Conservation (phyloP, 1,284 basidiomycete species). For the Chalciporus sp. region DNA sequence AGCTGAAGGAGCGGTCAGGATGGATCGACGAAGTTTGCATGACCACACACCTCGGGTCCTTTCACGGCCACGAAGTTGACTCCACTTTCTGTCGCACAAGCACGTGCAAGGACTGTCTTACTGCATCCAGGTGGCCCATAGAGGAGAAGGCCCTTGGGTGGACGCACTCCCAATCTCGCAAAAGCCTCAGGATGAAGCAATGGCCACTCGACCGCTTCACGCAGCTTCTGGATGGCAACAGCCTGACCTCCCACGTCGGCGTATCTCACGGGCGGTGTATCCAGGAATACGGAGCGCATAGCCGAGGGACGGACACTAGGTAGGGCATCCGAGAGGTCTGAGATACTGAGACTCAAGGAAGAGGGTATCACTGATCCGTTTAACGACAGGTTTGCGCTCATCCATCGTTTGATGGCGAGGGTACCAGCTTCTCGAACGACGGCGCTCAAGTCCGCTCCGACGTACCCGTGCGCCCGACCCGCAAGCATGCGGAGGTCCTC, state of each 20-base stretch:
- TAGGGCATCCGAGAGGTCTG: conserved; percentile 75
- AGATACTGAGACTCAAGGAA: conserved; percentile 51
- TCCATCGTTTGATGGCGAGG: conserved; percentile 84
- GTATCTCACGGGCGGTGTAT: conserved; percentile 84
- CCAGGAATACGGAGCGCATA: conserved; percentile 91
- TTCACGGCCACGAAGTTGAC: conserved; percentile 99
- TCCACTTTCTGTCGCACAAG: conserved; percentile 93
- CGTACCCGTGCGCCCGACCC: conserved; percentile 90
- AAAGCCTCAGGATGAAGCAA: conserved; percentile 86
- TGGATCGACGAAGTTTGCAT: neutral
- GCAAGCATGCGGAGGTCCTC: conserved; percentile 72
- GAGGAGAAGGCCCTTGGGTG: conserved; percentile 89
- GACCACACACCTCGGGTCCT: conserved; percentile 79
- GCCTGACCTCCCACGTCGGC: conserved; percentile 89
- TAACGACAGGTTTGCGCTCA: conserved; percentile 40
- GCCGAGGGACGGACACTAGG: conserved; percentile 88
- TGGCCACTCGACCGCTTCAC: conserved; percentile 95
- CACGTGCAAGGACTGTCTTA: conserved; percentile 94
- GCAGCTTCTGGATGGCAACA: conserved; percentile 77
- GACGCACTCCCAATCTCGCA: conserved; percentile 81
- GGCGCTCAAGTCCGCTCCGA: conserved; percentile 93
- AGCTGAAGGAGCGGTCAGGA: conserved; percentile 52
- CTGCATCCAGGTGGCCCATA: conserved; percentile 98
- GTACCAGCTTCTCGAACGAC: conserved; percentile 95
- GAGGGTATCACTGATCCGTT: conserved; percentile 17